These are phyloP conservation scores for Aspergillus carbonarius DNA, from an alignment of 2,329 filamentous ascomycete species.

Conservation along the genomic window DNA sequence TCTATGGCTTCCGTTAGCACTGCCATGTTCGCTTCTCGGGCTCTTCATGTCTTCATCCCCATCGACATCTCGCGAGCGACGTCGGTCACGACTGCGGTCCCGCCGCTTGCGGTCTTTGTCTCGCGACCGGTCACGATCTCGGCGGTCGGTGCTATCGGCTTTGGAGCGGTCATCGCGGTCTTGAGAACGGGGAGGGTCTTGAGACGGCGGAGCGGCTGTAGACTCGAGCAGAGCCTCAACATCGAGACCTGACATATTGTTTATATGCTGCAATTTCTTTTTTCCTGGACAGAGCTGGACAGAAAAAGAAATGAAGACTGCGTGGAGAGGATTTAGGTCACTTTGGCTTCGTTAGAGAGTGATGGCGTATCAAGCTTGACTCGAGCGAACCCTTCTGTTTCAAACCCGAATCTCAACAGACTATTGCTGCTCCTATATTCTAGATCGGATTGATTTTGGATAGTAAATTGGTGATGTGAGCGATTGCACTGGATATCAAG, in stretches of 20 bases:
- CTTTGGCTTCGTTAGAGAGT: slow-evolving; percentile 38
- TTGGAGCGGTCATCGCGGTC: slow-evolving; percentile 60
- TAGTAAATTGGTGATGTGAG: background rate
- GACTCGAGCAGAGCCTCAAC: slow-evolving; percentile 90
- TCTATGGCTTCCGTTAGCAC: slow-evolving; percentile 67
- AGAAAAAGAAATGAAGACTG: slow-evolving; percentile 24
- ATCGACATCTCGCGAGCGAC: slow-evolving; percentile 53
- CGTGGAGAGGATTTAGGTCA: slow-evolving; percentile 35
- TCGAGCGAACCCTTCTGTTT: slow-evolving; percentile 38
- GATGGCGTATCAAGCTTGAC: slow-evolving; percentile 25
- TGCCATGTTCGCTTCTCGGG: slow-evolving; percentile 72
- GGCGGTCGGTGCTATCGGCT: slow-evolving; percentile 55
- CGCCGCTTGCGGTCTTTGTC: slow-evolving; percentile 60
- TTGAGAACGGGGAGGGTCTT: slow-evolving; percentile 43
- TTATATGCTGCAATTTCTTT: slow-evolving; percentile 23
- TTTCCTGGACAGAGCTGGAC: slow-evolving; percentile 25
- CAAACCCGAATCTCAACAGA: slow-evolving; percentile 12
- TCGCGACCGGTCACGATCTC: slow-evolving; percentile 58
- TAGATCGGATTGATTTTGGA: background rate
- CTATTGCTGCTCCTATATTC: background rate
- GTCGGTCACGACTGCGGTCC: slow-evolving; percentile 58
- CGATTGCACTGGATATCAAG: background rate
- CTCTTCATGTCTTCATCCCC: slow-evolving; percentile 62
- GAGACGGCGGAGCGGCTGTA: slow-evolving; percentile 61
- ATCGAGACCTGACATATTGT: slow-evolving; percentile 68